Evolutionary conservation across 208 protist genomes (phyloP).

Genomic region (Herpetomonas samuelpessoai): DNA sequence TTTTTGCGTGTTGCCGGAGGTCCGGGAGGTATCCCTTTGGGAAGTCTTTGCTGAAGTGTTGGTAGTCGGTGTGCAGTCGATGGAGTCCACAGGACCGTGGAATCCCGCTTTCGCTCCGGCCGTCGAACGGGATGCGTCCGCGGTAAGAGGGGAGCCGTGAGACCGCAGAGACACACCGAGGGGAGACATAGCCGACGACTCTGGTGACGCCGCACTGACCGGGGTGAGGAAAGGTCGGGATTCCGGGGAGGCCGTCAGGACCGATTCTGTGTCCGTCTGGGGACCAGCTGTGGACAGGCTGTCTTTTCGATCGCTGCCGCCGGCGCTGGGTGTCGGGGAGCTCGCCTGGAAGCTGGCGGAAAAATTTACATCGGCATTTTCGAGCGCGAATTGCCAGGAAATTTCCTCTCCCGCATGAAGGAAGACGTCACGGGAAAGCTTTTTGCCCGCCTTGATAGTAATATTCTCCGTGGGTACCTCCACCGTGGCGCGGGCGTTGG

Average conservation of each 20-base stretch:
- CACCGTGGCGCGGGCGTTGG: background rate
- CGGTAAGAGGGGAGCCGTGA: background rate
- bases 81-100: constrained; percentile 1
- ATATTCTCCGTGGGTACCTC: constrained; percentile 31
- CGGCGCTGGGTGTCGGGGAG: background rate
- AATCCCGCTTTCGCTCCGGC: no score
- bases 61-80: background rate
- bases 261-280: no score
- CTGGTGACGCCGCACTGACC: background rate
- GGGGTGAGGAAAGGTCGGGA: background rate
- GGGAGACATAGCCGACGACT: background rate
- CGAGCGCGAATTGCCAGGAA: constrained; percentile 28
- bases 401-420: constrained; percentile 13
- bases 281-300: no score
- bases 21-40: background rate
- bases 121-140: background rate
- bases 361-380: constrained; percentile 25
- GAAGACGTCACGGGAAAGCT: constrained; percentile 18
- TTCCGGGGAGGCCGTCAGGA: background rate
- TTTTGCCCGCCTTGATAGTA: constrained; percentile 42
- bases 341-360: constrained; percentile 11
- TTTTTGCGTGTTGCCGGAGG: background rate
- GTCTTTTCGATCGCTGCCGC: background rate
- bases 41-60: no score
- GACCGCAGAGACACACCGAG: background rate